Base-by-base conservation (phyloP, 225 moss, liverwort and hornwort species). In the Polytrichum commune region DNA sequence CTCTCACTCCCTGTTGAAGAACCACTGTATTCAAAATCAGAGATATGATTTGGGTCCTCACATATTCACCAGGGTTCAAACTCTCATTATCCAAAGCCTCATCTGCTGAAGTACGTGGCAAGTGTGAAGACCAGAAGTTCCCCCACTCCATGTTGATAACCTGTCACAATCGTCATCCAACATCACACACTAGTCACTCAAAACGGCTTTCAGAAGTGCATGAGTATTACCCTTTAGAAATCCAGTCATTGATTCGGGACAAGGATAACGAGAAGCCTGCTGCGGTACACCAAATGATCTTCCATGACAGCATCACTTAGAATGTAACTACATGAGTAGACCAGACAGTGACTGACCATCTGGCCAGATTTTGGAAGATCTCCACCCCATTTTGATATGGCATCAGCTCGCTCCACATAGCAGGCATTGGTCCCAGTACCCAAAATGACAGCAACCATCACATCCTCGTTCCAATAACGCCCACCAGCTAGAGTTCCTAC, bases 341-440 rank as follows among this genome's bases (percentile, higher is more conserved):
- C 6, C 3, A 57, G 28, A 25, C 6, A 70, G 62, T 25, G 19
- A 30, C n/a, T 33, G 32, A 86, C 89, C 89, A 86, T 89, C 78
- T 81, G 79, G 32, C 85, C 89, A 73, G 87, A 84, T 60, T 83
- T 81, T 5, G 89, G 85, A 29, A 56, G 68, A 53, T 83, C 83
- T 32, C 82, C 91, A 23, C 63, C 55, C 85, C 91, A 93, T 64
- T 91, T 91, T 32, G 85, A 81, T 61, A 93, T 81, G 35, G 85
- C 79, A 66, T 89, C 87, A 9, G 87, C 85, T 63, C 87, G 79
- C 79, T 93, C 93, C 56, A 91, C 89, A 33, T 91, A 93, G 69
- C 84, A 84, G 28, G 93, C 93, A 81, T 93, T 93, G 18, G 93
- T 93, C 53, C 93, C 93, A 29, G 93, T 93, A 54, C 93, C 93